Conservation (phyloP, 257 asterid species). For the Scutellaria barbata region DNA sequence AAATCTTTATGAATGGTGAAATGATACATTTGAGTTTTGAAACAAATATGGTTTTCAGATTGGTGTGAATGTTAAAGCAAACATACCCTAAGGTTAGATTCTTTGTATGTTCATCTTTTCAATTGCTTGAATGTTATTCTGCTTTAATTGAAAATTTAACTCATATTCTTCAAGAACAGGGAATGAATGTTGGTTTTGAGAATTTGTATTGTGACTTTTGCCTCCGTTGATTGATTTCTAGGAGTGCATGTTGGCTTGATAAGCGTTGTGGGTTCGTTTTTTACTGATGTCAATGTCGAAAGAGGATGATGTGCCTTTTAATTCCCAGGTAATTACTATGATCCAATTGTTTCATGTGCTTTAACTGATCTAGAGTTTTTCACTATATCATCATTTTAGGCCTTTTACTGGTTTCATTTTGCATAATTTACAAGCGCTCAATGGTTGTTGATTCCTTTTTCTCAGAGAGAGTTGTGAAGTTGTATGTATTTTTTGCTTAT, state of each 20-base stretch:
- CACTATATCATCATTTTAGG: not conserved
- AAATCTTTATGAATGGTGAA: not conserved
- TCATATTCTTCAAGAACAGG: not conserved
- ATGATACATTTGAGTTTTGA: not conserved
- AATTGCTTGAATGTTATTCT: not conserved
- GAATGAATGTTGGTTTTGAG: too few relatives aligned
- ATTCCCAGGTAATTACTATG: constrained; percentile 53
- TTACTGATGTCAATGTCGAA: constrained; percentile 52
- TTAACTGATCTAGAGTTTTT: not conserved
- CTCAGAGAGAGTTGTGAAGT: not conserved
- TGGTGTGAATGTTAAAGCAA: not conserved
- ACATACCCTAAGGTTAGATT: not conserved
- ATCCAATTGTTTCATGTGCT: not conserved
- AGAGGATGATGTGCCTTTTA: constrained; percentile 49
- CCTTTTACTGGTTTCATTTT: constrained; percentile 15
- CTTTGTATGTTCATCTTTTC: not conserved
- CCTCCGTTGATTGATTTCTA: constrained; percentile 33
- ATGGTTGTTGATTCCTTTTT: not conserved
- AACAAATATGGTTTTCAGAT: too few relatives aligned
- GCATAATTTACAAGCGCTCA: not conserved
- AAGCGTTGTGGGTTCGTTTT: constrained; percentile 29
- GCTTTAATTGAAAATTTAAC: not conserved
- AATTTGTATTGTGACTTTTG: not conserved
- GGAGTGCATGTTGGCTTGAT: constrained; percentile 21
- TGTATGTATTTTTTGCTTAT: not conserved